These are phyloP conservation scores for Staphylotrichum tortipilum DNA, from an alignment of 495 filamentous ascomycete genomes.

Conservation along the genomic window DNA sequence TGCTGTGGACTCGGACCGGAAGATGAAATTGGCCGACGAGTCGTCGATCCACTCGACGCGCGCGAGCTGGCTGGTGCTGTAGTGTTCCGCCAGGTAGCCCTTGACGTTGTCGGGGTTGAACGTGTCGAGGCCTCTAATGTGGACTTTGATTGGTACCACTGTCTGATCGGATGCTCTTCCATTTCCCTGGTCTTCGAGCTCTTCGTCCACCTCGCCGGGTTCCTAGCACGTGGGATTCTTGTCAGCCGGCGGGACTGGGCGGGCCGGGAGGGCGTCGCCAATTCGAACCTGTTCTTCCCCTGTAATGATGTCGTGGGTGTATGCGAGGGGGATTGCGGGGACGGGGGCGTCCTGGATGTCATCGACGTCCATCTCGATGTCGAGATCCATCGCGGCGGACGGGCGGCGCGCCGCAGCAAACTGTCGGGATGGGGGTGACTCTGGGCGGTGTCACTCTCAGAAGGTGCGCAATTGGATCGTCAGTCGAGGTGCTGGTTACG, in stretches of 20 bases:
- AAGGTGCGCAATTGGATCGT: too few species aligned
- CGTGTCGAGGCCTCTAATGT: slow-evolving; percentile 74
- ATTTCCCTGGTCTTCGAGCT: slow-evolving; percentile 14
- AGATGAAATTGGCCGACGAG: slow-evolving; percentile 77
- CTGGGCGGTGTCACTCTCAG: too few species aligned
- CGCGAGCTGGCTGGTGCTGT: slow-evolving; percentile 40
- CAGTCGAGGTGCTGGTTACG: background rate
- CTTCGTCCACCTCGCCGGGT: slow-evolving; percentile 28
- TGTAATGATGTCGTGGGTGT: slow-evolving; percentile 35
- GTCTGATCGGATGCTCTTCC: slow-evolving; percentile 16
- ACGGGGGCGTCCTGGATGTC: slow-evolving; percentile 32
- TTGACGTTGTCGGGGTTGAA: slow-evolving; percentile 71
- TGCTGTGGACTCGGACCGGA: slow-evolving; percentile 57
- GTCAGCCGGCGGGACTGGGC: background rate
- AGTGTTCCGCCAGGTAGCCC: slow-evolving; percentile 59
- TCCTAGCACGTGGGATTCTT: slow-evolving; percentile 21
- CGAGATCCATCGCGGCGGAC: slow-evolving; percentile 55
- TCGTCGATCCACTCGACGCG: slow-evolving; percentile 94
- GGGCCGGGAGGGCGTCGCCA: background rate
- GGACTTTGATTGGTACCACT: slow-evolving; percentile 55
- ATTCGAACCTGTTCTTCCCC: slow-evolving; percentile 29
- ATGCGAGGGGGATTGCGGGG: slow-evolving; percentile 33
- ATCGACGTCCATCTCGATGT: slow-evolving; percentile 62
- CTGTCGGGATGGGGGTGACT: too few species aligned
- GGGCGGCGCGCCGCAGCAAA: background rate